Evolutionary conservation across 176 grass and related monocot species (phyloP).

Genomic region (Bolboschoenus planiculmis): DNA sequence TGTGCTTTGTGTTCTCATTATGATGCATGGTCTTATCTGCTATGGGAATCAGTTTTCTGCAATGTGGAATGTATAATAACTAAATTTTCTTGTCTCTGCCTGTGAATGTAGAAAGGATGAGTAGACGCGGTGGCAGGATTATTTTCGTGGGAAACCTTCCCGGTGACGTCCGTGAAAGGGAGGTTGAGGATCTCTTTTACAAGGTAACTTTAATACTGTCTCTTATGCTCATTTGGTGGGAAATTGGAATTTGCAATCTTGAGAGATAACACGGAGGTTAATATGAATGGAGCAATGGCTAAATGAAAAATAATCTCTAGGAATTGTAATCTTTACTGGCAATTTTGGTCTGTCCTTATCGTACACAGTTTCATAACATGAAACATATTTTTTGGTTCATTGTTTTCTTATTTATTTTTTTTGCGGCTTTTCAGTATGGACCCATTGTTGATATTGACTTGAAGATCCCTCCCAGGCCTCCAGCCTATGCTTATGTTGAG

Average conservation of each 20-base stretch:
- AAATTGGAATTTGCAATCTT: background rate
- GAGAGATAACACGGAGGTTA: background rate
- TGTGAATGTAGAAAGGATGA: slow-evolving; percentile 47
- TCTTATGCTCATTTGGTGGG: background rate
- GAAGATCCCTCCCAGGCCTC: slow-evolving; percentile 94
- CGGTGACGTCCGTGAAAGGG: slow-evolving; percentile 61
- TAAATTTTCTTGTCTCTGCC: background rate
- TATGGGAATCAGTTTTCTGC: no score
- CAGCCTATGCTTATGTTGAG: slow-evolving; percentile 92
- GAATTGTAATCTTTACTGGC: background rate
- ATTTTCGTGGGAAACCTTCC: slow-evolving; percentile 95
- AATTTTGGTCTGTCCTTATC: background rate
- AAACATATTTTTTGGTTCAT: background rate
- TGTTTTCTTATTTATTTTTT: background rate
- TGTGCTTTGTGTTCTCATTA: background rate
- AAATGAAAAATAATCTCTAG: background rate
- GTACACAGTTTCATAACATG: background rate
- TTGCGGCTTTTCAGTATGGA: slow-evolving; percentile 65
- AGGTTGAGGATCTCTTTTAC: slow-evolving; percentile 87
- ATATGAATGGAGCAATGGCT: background rate
- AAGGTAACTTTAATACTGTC: slow-evolving; percentile 31
- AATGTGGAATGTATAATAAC: background rate
- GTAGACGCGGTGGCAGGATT: slow-evolving; percentile 48
- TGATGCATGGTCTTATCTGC: background rate
- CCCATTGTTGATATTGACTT: slow-evolving; percentile 77